A percentile compares a stretch with the other conserved stretches of the same genome.
Evolutionary conservation across 306 rosid species (phyloP).

Genomic region (Hylodesmum podocarpum): DNA sequence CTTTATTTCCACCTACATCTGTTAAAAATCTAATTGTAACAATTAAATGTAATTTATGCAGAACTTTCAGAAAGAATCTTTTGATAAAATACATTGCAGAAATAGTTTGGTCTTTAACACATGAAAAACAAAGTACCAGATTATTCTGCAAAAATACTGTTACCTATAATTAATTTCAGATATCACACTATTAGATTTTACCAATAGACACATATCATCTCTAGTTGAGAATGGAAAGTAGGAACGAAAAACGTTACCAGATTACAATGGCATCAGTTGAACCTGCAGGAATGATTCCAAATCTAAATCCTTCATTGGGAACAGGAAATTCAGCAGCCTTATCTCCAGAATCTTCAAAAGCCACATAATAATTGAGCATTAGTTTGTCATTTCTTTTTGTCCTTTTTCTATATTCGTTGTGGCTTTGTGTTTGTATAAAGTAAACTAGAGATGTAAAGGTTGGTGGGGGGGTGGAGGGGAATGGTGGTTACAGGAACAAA

Average conservation of each 20-base stretch:
- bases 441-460: not conserved
- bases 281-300: slow-evolving; percentile 96
- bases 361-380: slow-evolving; percentile 25
- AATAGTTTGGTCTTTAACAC: not conserved
- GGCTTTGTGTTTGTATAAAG: not conserved
- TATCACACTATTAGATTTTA: too few relatives aligned
- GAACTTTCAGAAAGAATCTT: not conserved
- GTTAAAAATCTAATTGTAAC: not conserved
- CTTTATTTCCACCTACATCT: not conserved
- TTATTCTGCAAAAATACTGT: not conserved
- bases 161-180: not conserved
- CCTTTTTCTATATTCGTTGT: not conserved
- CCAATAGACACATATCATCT: not conserved
- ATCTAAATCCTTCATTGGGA: slow-evolving; percentile 67
- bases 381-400: not conserved
- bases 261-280: slow-evolving; percentile 96
- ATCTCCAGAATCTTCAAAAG: slow-evolving; percentile 52
- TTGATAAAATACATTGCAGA: not conserved
- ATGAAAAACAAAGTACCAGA: slow-evolving; percentile 6
- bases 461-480: not conserved
- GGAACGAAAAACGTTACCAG: slow-evolving; percentile 55
- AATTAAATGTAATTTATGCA: not conserved
- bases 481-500: slow-evolving; percentile 23
- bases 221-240: slow-evolving; percentile 4
- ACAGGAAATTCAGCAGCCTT: slow-evolving; percentile 54